Base-by-base conservation (phyloP, 2,329 filamentous ascomycete species). In the Samsoniella hepiali region DNA sequence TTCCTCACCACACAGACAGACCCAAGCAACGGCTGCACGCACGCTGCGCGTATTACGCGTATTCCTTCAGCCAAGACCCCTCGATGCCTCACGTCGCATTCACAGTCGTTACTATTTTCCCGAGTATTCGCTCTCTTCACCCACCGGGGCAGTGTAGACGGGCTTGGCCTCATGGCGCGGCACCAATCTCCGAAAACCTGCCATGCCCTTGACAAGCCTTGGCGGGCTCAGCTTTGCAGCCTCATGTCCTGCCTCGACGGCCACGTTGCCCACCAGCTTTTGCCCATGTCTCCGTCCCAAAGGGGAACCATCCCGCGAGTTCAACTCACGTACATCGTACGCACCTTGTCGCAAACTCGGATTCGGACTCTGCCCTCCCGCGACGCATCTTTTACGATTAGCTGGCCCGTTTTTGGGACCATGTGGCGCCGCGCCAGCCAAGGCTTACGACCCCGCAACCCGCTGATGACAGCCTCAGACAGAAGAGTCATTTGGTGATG, bases 11-110 rank as follows among this genome's bases (percentile, higher is more conserved):
- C 22, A 22, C 22, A 22, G 22, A 22, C 11, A 17, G 36, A 57
- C 10, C 34, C 34, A 40, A 51, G 44, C 44, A 50, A 50, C 40
- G 22, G 31, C 44, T 40, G 49, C 29, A 27, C 53, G 61, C 51
- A 63, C 58, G 31, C 44, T 40, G 49, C 29, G 34, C 53, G 61
- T 58, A 63, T 63, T 63, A 58, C 54, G 61, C 61, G 61, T 63
- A 63, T 51, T 53, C 27, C 31, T 29, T 49, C 13, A 42, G 42
- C 44, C 40, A 47, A 49, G 44, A n/a, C 49, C 22, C 36, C 44
- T 31, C 11, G 15, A 13, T 3, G 22, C 15, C 31, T 13, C 47
- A 3, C 29, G 5, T 50, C 17, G 6, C 50, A 54, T 57, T 17
- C 17, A n/a, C 17, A 40, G 40, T n/a, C 36, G 15, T 6, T 17